These are phyloP conservation scores for Chaetomiaceae sp. DNA, from an alignment of 2,329 filamentous ascomycete species.

Conservation along the genomic window DNA sequence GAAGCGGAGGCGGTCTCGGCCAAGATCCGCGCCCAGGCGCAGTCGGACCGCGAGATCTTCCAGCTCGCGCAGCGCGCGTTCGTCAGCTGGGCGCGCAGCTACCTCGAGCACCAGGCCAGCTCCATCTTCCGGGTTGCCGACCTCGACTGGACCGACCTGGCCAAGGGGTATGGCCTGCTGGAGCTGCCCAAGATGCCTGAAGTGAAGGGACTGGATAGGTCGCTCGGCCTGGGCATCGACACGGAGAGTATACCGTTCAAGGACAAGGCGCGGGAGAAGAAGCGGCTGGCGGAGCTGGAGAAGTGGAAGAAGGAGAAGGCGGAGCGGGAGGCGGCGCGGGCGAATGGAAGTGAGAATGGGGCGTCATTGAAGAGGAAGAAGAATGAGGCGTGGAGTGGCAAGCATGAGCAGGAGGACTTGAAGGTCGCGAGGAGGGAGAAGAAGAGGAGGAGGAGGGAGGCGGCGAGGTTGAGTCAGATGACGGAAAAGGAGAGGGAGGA, in stretches of 20 bases:
- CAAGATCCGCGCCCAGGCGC: slow-evolving; percentile 35
- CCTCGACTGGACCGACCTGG: slow-evolving; percentile 80
- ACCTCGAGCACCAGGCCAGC: slow-evolving; percentile 83
- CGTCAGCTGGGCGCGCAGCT: slow-evolving; percentile 88
- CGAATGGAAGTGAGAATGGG: slow-evolving; percentile 37
- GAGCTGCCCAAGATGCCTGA: slow-evolving; percentile 94
- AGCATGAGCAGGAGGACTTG: slow-evolving; percentile 61
- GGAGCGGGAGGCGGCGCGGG: slow-evolving; percentile 31
- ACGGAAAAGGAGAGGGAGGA: slow-evolving; percentile 65
- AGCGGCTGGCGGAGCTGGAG: slow-evolving; percentile 52
- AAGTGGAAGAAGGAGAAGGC: slow-evolving; percentile 43
- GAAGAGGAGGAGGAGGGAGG: slow-evolving; percentile 46
- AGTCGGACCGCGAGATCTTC: slow-evolving; percentile 62
- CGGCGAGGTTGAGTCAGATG: slow-evolving; percentile 59
- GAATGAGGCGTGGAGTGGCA: slow-evolving; percentile 69
- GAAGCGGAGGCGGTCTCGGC: slow-evolving; percentile 48
- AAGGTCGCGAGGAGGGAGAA: slow-evolving; percentile 40
- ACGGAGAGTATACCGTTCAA: slow-evolving; percentile 66
- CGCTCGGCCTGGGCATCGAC: slow-evolving; percentile 59
- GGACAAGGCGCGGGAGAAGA: slow-evolving; percentile 66
- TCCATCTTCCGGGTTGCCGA: slow-evolving; percentile 84
- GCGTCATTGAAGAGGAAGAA: slow-evolving; percentile 53
- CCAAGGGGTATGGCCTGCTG: slow-evolving; percentile 78
- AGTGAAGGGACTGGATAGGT: slow-evolving; percentile 60
- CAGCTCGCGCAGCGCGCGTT: slow-evolving; percentile 90